phyloP scores from a whole-genome alignment of 192 early-diverging fungal genomes.

The Geranomyces variabilis region DNA sequence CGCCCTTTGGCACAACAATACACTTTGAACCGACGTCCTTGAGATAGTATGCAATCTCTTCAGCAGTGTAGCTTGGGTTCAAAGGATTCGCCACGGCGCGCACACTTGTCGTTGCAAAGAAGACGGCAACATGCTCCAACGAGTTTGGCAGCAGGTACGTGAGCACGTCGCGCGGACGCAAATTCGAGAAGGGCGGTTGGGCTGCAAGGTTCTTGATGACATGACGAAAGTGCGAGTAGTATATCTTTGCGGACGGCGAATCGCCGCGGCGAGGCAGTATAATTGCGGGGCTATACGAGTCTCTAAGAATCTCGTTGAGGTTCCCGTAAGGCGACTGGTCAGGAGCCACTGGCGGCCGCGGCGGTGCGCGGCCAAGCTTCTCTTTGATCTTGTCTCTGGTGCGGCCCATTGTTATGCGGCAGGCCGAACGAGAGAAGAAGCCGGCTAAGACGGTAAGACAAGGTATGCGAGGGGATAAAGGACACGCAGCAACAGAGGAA shows the following conservation, averaged over 20 bases:
- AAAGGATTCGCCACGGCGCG: constrained; percentile 73
- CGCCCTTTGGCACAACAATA: constrained; percentile 66
- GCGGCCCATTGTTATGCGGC: no score
- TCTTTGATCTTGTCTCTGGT: no score
- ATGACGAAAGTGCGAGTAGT: constrained; percentile 35
- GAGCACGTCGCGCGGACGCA: constrained; percentile 29
- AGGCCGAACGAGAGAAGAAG: no score
- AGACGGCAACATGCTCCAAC: constrained; percentile 66
- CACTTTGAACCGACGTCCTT: constrained; percentile 67
- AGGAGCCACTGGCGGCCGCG: not conserved
- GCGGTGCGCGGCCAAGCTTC: constrained; percentile 1
- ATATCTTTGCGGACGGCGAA: constrained; percentile 23
- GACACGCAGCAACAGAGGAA: no score
- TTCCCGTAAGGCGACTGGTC: constrained; percentile 25
- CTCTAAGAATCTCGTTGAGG: constrained; percentile 39
- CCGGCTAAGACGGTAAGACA: no score
- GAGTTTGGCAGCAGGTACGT: constrained; percentile 64
- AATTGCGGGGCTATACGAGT: constrained; percentile 41
- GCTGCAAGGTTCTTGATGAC: constrained; percentile 1
- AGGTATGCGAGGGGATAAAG: no score
- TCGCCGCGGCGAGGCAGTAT: constrained; percentile 26
- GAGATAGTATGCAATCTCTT: constrained; percentile 77
- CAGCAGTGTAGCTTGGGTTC: constrained; percentile 67
- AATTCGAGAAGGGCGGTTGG: constrained; percentile 31
- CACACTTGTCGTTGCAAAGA: constrained; percentile 65